Percentiles rank a stretch among this genome's conserved stretches.
phyloP scores from a whole-genome alignment of 2,329 filamentous ascomycete genomes.

The Arthroderma sp. region DNA sequence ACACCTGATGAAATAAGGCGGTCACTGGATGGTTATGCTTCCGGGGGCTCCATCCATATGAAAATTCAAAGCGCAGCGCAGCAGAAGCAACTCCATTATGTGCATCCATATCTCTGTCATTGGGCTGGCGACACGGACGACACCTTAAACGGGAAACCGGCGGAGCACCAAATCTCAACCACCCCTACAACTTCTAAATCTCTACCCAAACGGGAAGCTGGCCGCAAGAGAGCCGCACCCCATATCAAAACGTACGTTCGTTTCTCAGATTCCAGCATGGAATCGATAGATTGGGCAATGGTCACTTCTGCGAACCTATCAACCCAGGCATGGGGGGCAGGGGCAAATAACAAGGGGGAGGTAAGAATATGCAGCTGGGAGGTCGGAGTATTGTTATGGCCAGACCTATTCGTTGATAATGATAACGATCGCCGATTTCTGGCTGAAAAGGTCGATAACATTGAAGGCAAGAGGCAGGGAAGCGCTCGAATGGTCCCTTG shows the following conservation, averaged over 20 bases:
- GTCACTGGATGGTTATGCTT: slow-evolving; percentile 64
- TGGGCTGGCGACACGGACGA: slow-evolving; percentile 52
- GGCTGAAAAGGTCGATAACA: background rate
- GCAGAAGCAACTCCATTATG: slow-evolving; percentile 57
- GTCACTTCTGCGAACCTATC: slow-evolving; percentile 85
- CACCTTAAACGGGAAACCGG: background rate
- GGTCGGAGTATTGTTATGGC: slow-evolving; percentile 73
- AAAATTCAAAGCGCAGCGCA: slow-evolving; percentile 60
- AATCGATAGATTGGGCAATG: slow-evolving; percentile 65
- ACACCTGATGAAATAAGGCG: slow-evolving; percentile 63
- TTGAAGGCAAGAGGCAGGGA: slow-evolving; percentile 8
- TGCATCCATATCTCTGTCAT: slow-evolving; percentile 57
- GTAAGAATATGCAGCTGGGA: slow-evolving; percentile 70
- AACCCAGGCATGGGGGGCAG: slow-evolving; percentile 80
- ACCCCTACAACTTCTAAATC: background rate
- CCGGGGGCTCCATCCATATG: slow-evolving; percentile 69
- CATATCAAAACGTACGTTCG: slow-evolving; percentile 85
- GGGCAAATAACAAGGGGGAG: slow-evolving; percentile 49
- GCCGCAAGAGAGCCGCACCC: slow-evolving; percentile 58
- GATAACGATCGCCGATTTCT: slow-evolving; percentile 25
- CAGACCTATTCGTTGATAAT: slow-evolving; percentile 37
- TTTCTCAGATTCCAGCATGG: slow-evolving; percentile 33
- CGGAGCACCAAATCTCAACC: background rate
- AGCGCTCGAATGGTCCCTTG: slow-evolving; percentile 51
- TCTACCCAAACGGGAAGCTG: slow-evolving; percentile 34